phyloP scores from a whole-genome alignment of 129 eudicot species.

The Pseudognaphalium luteoalbum region DNA sequence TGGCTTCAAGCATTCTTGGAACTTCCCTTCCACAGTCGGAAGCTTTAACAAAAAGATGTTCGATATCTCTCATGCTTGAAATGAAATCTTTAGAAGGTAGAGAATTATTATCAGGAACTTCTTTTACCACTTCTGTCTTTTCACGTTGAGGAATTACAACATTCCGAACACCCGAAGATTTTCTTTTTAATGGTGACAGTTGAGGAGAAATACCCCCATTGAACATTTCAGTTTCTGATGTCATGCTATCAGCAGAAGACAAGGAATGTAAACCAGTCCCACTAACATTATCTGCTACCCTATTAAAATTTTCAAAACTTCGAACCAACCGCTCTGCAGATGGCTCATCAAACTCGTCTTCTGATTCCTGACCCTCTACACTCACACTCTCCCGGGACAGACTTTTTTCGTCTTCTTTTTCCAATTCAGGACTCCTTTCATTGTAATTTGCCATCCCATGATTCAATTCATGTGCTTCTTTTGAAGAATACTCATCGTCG shows the following conservation, averaged over 20 bases:
- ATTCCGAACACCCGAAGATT: slow-evolving; percentile 45
- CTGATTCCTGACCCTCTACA: slow-evolving; percentile 50
- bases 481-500: slow-evolving; percentile 58
- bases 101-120: slow-evolving; percentile 48
- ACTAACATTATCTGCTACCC: slow-evolving; percentile 39
- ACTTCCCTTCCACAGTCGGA: slow-evolving; percentile 91
- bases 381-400: slow-evolving; percentile 38
- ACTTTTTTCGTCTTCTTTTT: slow-evolving; percentile 49
- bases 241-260: slow-evolving; percentile 41
- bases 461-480: slow-evolving; percentile 44
- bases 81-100: slow-evolving; percentile 72
- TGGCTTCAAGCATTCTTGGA: slow-evolving; percentile 95
- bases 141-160: slow-evolving; percentile 42
- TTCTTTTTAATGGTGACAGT: slow-evolving; percentile 63
- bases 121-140: slow-evolving; percentile 45
- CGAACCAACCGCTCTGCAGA: slow-evolving; percentile 63
- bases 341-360: slow-evolving; percentile 95
- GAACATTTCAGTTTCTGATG: slow-evolving; percentile 47
- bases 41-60: slow-evolving; percentile 71
- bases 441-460: slow-evolving; percentile 36
- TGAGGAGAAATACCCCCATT: slow-evolving; percentile 57
- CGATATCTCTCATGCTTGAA: slow-evolving; percentile 81
- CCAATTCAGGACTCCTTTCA: slow-evolving; percentile 17
- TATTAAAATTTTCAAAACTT: slow-evolving; percentile 77
- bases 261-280: slow-evolving; percentile 38